Percentiles rank a stretch among this genome's conserved stretches.
Evolutionary conservation across 345 rosid species (phyloP).

Genomic region (Brassica carinata): DNA sequence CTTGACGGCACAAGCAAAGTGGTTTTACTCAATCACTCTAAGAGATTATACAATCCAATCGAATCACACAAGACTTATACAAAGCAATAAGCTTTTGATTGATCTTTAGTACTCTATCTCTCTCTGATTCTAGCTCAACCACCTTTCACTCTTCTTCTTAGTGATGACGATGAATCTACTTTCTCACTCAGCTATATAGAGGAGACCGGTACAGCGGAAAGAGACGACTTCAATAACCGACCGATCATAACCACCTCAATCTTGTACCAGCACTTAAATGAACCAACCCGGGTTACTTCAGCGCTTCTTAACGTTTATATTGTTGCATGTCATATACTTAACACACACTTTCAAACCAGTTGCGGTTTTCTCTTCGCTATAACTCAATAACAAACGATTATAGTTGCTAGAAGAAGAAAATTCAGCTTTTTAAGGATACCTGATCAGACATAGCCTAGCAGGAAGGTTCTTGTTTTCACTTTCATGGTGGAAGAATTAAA

Average conservation of each 20-base stretch:
- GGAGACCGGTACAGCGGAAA: too few relatives aligned
- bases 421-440: neutral
- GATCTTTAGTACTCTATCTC: too few relatives aligned
- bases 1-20: neutral
- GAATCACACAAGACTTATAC: neutral
- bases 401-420: conserved; percentile 18
- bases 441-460: neutral
- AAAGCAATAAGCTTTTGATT: neutral
- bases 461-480: neutral
- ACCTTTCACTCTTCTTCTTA: too few relatives aligned
- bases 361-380: too few relatives aligned
- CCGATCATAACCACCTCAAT: neutral
- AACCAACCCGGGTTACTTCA: neutral
- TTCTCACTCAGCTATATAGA: too few relatives aligned
- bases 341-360: too few relatives aligned
- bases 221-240: neutral
- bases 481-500: conserved; percentile 4
- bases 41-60: neutral
- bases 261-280: neutral
- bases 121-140: too few relatives aligned
- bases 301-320: too few relatives aligned
- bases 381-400: neutral
- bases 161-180: too few relatives aligned
- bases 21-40: neutral
- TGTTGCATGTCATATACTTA: too few relatives aligned